phyloP scores from a whole-genome alignment of 2,329 filamentous ascomycete genomes.

The Kalaharituber pfeilii region DNA sequence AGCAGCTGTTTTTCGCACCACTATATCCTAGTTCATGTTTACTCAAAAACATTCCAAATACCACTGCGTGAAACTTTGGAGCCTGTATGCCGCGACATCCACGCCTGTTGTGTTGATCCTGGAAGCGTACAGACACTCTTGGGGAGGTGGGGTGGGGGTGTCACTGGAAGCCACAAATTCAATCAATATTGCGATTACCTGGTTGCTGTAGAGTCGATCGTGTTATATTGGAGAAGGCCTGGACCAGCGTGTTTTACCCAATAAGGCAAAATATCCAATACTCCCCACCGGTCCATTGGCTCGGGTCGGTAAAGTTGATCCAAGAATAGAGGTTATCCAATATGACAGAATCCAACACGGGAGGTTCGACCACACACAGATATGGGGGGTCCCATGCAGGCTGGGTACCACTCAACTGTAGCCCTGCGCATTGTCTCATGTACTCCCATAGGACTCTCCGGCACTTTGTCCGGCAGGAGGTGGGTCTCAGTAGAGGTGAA shows the following conservation, averaged over 20 bases:
- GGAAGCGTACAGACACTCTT: too few species aligned
- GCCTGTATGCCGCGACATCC: too few species aligned
- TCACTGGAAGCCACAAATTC: too few species aligned
- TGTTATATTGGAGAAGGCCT: slow-evolving; percentile 34
- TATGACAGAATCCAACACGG: not conserved
- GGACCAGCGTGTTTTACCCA: not conserved
- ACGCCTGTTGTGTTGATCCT: too few species aligned
- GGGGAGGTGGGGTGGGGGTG: too few species aligned
- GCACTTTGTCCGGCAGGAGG: not conserved
- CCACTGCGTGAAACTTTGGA: too few species aligned
- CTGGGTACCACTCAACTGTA: not conserved
- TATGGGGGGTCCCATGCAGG: not conserved
- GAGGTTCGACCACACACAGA: not conserved
- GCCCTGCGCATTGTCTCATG: not conserved
- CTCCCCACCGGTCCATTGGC: not conserved
- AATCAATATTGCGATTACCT: not conserved
- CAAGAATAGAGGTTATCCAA: not conserved
- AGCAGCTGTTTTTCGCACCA: too few species aligned
- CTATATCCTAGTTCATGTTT: too few species aligned
- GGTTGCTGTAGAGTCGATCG: not conserved
- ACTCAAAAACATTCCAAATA: too few species aligned
- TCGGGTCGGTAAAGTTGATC: not conserved
- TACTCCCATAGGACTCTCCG: not conserved
- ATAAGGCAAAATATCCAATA: too few species aligned
- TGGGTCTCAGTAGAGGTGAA: not conserved